Base-by-base conservation (phyloP, 2,329 filamentous ascomycete genomes). In the Paecilomyces niveus region DNA sequence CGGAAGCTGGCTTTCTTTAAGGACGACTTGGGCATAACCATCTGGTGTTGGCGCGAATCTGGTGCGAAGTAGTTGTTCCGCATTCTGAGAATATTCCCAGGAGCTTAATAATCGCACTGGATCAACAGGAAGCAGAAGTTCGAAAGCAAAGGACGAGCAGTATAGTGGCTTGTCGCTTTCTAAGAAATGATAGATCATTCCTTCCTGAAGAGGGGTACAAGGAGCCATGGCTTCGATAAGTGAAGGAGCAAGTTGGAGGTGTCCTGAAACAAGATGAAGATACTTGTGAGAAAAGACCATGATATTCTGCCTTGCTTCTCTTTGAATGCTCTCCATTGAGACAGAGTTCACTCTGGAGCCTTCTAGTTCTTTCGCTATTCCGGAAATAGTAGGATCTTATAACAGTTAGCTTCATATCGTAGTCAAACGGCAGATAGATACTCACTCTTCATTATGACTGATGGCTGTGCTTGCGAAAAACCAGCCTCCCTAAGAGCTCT, bases 201-300 rank as follows among this genome's bases (percentile, higher is more conserved):
- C 92, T 69, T 93, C 85, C 67, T 97, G 92, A 0, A 96, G 76
- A 0, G 92, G 84, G 0, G 92, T 95, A 68, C 92, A 96, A 3
- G 92, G 92, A 0, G 85, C 85, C 55, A 96, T 83, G 59, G 84
- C 83, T 67, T 94, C 88, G 9, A 96, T 81, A 1, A 85, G 77
- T 5, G 74, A 68, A 1, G 77, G 71, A 0, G 76, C 65, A 1
- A 87, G 62, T 0, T 73, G 72, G 0, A 96, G 75, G 3, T 77
- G 72, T 6, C 77, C 76, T 18, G 83, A 83, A 6, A 83, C 80
- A 6, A 72, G 64, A 10, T 80, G 73, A 4, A 80, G 76, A 69
- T 90, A 79, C 56, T 81, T 81, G 64, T 91, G 87, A 11, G 80
- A 80, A 63, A 84, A 86, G 0, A 88, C 88, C 21, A 81, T 79